Evolutionary conservation across 2,329 filamentous ascomycete species (phyloP), one percentile per base, ranked within the genome.

Genomic region (Trichoderma polysporum): DNA sequence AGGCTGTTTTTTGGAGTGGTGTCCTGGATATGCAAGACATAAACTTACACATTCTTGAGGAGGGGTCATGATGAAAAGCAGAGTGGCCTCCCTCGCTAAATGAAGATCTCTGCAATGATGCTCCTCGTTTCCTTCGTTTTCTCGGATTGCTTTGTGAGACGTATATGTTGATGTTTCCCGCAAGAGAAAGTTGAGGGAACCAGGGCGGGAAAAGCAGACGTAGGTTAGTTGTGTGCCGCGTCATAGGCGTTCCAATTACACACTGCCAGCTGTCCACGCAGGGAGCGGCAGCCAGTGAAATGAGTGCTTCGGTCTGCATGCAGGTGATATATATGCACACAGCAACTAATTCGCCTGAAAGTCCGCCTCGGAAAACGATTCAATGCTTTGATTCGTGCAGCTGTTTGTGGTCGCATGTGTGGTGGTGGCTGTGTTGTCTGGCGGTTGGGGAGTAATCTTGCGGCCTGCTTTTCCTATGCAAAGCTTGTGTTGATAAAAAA

Each of bases 181-280:
- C 12, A 22, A 9, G 15, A 6, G 3, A 53, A 12, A 35, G 19
- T 13, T 19, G 33, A 19, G 37, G 53, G n/a, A 22, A 54, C 10
- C 19, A 56, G 37, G 17, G 50, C 27, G 50, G 27, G 12, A 35
- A 37, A 37, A 9, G n/a, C 6, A 64, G 27, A 37, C 27, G 52
- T 41, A 29, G n/a, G 27, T 53, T 45, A 45, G 33, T 25, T 53
- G 22, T 33, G 60, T 33, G 39, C 41, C 49, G 61, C 19, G 50
- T 22, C 7, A 33, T 39, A 37, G 50, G 19, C 50, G 61, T 64
- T 64, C 61, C 61, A 64, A 64, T 64, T 33, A 54, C 10, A 25
- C 50, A 47, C 35, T 64, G 61, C 61, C 61, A 64, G 45, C 61
- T 64, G 61, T 64, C 37, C 52, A 29, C 61, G 61, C 61, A 64